Percentiles rank a stretch among this genome's conserved stretches.
phyloP scores from a whole-genome alignment of 2,329 filamentous ascomycete genomes.

The Fusarium lateritium region DNA sequence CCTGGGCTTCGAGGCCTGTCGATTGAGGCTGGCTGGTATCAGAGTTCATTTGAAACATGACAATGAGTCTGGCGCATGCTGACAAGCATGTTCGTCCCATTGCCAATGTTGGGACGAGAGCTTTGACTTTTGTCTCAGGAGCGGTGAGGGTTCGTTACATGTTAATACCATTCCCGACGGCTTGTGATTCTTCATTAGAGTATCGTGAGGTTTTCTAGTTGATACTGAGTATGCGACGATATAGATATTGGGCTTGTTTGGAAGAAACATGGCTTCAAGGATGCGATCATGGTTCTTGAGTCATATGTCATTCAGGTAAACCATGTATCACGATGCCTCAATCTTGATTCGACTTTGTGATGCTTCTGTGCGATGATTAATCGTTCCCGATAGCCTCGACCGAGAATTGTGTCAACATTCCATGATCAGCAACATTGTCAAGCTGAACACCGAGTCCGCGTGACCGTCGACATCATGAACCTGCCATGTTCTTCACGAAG shows the following conservation, averaged over 20 bases:
- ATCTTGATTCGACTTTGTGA: background rate
- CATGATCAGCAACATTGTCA: background rate
- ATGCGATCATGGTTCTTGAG: background rate
- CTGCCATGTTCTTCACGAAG: background rate
- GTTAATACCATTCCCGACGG: constrained; percentile 2
- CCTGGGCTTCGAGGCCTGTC: constrained; percentile 33
- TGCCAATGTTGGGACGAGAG: constrained; percentile 18
- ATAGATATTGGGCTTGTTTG: background rate
- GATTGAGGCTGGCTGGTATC: constrained; percentile 14
- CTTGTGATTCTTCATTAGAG: constrained; percentile 7
- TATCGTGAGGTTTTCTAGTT: background rate
- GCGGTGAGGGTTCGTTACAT: constrained; percentile 16
- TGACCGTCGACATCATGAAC: constrained; percentile 18
- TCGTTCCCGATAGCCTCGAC: background rate
- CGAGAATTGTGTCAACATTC: background rate
- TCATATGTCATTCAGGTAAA: constrained; percentile 4
- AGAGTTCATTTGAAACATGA: constrained; percentile 25
- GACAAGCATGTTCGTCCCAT: constrained; percentile 16
- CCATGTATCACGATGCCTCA: constrained; percentile 2
- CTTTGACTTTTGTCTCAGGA: constrained; percentile 10
- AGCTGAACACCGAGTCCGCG: constrained; percentile 21
- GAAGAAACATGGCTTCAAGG: background rate
- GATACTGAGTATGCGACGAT: background rate
- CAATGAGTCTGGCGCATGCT: constrained; percentile 14
- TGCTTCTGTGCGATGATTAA: background rate